phyloP scores from a whole-genome alignment of 352 stramenopile species.

The Phytophthora boehmeriae region DNA sequence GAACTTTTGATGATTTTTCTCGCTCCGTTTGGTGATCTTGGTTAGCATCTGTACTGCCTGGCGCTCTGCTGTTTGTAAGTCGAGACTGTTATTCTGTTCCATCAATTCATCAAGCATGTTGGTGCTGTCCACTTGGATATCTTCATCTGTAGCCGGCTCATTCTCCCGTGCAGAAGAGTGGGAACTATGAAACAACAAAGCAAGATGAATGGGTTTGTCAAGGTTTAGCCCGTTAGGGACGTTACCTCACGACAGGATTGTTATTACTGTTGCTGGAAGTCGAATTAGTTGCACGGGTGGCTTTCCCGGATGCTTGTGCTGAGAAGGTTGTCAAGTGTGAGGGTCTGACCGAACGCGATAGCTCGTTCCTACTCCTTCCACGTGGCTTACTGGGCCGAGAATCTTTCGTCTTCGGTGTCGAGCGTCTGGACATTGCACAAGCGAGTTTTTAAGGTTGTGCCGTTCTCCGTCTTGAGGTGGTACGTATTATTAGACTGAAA shows the following conservation, averaged over 20 bases:
- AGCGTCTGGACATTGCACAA: slow-evolving; percentile 15
- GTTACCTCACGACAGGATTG: slow-evolving; percentile 17
- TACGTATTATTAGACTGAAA: slow-evolving; percentile 8
- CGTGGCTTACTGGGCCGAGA: slow-evolving; percentile 25
- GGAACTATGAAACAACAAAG: slow-evolving; percentile 17
- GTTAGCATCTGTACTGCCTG: slow-evolving; percentile 45
- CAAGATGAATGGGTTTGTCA: background rate
- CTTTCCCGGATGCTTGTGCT: slow-evolving; percentile 12
- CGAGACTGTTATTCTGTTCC: background rate
- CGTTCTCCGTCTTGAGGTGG: background rate
- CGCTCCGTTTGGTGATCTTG: slow-evolving; percentile 38
- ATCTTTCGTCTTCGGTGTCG: background rate
- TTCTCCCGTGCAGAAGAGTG: slow-evolving; percentile 27
- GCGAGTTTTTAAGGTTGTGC: background rate
- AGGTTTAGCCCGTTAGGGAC: no score
- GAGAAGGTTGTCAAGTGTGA: slow-evolving; percentile 13
- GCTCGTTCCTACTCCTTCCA: slow-evolving; percentile 11
- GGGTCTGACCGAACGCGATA: slow-evolving; percentile 16
- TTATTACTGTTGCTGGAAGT: slow-evolving; percentile 19
- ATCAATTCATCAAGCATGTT: background rate
- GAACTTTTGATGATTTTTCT: slow-evolving; percentile 54
- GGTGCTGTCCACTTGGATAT: slow-evolving; percentile 2
- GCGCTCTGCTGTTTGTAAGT: slow-evolving; percentile 29
- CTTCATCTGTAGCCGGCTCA: slow-evolving; percentile 46
- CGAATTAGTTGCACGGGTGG: background rate